These are phyloP conservation scores for Phaeotremella skinneri DNA, from an alignment of 768 basidiomycete species.

Conservation along the genomic window DNA sequence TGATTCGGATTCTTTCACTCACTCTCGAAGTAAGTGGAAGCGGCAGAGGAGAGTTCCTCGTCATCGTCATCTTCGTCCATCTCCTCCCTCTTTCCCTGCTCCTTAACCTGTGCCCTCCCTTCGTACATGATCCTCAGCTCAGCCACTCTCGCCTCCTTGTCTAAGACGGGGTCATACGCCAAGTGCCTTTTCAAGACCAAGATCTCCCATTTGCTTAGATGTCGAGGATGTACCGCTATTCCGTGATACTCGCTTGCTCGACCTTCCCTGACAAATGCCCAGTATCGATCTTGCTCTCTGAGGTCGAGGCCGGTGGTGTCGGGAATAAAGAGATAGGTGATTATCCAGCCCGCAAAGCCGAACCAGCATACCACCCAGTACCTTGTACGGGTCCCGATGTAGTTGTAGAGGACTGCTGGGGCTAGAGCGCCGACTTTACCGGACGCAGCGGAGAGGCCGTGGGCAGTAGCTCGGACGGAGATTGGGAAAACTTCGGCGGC, in stretches of 20 bases:
- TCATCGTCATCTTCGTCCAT: constrained; percentile 51
- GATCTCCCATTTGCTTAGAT: constrained; percentile 50
- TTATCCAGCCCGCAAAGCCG: constrained; percentile 46
- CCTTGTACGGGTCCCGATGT: constrained; percentile 43
- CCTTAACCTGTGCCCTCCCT: constrained; percentile 35
- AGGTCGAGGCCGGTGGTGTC: constrained; percentile 55
- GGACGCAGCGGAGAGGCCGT: constrained; percentile 52
- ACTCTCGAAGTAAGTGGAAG: constrained; percentile 35
- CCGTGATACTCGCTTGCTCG: constrained; percentile 52
- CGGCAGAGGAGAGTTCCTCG: constrained; percentile 32
- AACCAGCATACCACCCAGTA: constrained; percentile 55
- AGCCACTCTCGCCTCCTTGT: constrained; percentile 48
- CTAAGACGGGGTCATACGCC: constrained; percentile 52
- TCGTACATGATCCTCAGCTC: constrained; percentile 51
- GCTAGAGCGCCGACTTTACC: constrained; percentile 54
- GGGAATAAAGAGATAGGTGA: constrained; percentile 48
- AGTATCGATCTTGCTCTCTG: constrained; percentile 54
- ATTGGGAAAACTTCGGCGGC: constrained; percentile 55
- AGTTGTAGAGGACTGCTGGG: constrained; percentile 54
- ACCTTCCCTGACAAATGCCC: constrained; percentile 51
- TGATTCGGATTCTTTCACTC: too few relatives aligned
- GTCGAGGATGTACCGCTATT: constrained; percentile 53
- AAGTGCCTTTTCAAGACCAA: constrained; percentile 50
- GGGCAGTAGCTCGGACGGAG: constrained; percentile 53
- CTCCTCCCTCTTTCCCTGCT: constrained; percentile 44